phyloP scores from a whole-genome alignment of 2,329 filamentous ascomycete genomes.

The Amphichorda felina region DNA sequence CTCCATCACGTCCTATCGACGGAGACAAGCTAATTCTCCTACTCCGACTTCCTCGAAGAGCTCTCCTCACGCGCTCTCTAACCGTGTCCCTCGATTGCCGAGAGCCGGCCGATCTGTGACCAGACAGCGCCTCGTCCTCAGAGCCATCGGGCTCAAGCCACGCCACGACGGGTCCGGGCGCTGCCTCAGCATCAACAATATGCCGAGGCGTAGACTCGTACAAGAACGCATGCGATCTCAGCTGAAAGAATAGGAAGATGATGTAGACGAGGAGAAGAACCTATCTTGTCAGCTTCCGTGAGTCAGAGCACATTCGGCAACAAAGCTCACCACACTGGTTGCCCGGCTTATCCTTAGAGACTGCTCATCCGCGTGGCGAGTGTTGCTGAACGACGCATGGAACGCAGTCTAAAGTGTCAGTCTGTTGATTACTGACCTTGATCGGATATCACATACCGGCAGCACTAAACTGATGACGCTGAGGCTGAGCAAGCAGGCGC shows the following conservation, averaged over 20 bases:
- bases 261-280: conserved; percentile 71
- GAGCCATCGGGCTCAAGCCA: conserved; percentile 54
- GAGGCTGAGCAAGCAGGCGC: conserved; percentile 79
- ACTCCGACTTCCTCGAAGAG: not conserved
- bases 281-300: conserved; percentile 21
- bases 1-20: not conserved
- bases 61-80: not conserved
- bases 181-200: conserved; percentile 83
- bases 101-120: not conserved
- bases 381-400: conserved; percentile 69
- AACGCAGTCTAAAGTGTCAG: conserved; percentile 60
- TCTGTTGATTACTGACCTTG: no score
- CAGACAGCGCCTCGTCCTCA: no score
- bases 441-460: conserved; percentile 43
- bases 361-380: conserved; percentile 48
- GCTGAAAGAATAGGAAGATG: conserved; percentile 78
- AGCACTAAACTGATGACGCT: conserved; percentile 82
- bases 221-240: conserved; percentile 85
- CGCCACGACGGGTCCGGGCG: conserved; percentile 71
- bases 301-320: not conserved
- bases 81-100: not conserved
- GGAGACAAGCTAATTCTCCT: not conserved
- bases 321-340: conserved; percentile 62
- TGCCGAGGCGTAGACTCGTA: conserved; percentile 88
- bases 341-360: conserved; percentile 81